phyloP scores from a whole-genome alignment of 371 early-diverging fungal genomes.

The Apophysomyces variabilis region DNA sequence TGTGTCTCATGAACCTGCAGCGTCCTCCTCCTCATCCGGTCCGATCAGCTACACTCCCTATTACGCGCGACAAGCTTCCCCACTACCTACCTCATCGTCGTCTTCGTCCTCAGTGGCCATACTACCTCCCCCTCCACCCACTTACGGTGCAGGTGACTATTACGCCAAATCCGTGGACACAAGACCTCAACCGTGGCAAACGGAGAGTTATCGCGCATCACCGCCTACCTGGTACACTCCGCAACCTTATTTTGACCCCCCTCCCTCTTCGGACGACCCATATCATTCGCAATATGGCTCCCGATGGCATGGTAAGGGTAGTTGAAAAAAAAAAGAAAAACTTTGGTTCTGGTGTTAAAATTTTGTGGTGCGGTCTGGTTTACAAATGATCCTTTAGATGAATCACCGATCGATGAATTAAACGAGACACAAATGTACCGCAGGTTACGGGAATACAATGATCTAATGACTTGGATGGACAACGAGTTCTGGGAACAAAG shows the following conservation, averaged over 20 bases:
- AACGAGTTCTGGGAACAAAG: constrained; percentile 53
- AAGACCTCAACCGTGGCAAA: constrained; percentile 14
- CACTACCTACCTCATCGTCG: constrained; percentile 17
- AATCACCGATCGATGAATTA: constrained; percentile 12
- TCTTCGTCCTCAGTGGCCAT: constrained; percentile 14
- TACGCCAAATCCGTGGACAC: constrained; percentile 10
- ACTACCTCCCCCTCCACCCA: constrained; percentile 2
- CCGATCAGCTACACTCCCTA: constrained; percentile 14
- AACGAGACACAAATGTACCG: constrained; percentile 24
- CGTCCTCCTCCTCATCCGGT: constrained; percentile 16
- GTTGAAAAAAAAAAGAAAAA: constrained; percentile 3
- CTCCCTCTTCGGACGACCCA: constrained; percentile 10
- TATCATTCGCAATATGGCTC: constrained; percentile 8
- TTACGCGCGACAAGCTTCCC: constrained; percentile 25
- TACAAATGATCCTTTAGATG: constrained; percentile 3
- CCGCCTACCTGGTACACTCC: constrained; percentile 16
- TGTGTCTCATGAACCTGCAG: constrained; percentile 13
- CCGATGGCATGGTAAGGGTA: constrained; percentile 16
- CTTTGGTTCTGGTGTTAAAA: background rate
- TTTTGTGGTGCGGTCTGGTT: constrained; percentile 7
- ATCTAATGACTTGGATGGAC: constrained; percentile 52
- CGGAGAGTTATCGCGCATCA: constrained; percentile 22
- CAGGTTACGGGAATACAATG: constrained; percentile 41
- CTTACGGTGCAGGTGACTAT: constrained; percentile 3
- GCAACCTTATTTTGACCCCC: constrained; percentile 16